A percentile compares a stretch with the other conserved stretches of the same genome.
Conservation (phyloP, 148 eudicot species). For the Fagopyrum esculentum region DNA sequence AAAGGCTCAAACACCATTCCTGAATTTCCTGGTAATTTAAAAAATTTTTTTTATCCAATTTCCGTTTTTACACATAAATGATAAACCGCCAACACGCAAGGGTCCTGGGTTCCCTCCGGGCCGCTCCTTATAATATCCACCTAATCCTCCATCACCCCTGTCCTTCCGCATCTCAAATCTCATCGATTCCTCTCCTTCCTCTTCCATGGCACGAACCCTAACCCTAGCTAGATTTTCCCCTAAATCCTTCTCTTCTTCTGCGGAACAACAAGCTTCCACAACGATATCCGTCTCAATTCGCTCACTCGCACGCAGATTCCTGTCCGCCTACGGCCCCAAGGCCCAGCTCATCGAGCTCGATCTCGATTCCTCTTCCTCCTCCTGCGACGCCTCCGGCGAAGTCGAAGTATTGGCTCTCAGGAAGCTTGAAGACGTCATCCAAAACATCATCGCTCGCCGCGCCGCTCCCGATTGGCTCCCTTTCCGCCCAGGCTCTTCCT, state of each 20-base stretch:
- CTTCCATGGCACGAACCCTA: background rate
- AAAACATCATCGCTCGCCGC: conserved; percentile 34
- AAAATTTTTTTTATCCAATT: no score
- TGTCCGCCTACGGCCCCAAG: background rate
- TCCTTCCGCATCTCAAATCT: background rate
- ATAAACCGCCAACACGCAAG: no score
- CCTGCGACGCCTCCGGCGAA: background rate
- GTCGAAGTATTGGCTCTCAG: background rate
- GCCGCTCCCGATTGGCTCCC: conserved; percentile 68
- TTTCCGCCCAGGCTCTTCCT: conserved; percentile 48
- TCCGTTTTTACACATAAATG: no score
- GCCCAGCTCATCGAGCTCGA: background rate
- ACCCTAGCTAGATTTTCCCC: background rate
- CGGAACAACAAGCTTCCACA: background rate
- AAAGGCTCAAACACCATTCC: no score
- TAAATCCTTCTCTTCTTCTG: background rate
- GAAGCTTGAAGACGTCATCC: conserved; percentile 32
- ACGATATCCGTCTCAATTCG: background rate
- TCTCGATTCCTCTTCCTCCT: conserved; percentile 1
- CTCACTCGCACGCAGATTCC: background rate
- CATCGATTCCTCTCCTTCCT: background rate
- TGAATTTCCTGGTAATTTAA: no score
- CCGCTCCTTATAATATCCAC: no score
- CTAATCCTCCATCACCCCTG: no score
- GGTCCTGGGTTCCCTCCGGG: no score